Evolutionary conservation across 1,284 basidiomycete species (phyloP).

Genomic region (Xerocomus subilludens): DNA sequence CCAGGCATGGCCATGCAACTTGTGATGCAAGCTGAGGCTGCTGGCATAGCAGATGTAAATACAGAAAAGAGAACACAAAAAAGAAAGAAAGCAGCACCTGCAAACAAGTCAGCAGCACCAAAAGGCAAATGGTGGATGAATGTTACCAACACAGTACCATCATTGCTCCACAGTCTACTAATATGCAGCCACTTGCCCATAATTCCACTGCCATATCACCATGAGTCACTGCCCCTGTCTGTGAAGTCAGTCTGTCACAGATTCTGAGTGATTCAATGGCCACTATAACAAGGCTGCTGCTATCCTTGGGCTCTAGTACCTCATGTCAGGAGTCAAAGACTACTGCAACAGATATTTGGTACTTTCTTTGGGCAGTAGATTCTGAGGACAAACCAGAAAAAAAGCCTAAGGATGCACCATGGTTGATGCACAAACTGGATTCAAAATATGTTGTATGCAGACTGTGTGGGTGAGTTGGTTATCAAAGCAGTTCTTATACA

Average conservation of each 20-base stretch:
- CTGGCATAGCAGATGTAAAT: background rate
- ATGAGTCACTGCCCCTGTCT: background rate
- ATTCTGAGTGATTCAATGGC: background rate
- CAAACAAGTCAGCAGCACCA: background rate
- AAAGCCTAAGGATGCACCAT: background rate
- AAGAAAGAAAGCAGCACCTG: slow-evolving; percentile 7
- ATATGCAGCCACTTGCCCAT: background rate
- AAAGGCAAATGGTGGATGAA: background rate
- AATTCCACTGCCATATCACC: background rate
- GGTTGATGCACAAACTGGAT: background rate
- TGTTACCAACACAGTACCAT: background rate
- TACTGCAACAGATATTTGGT: background rate
- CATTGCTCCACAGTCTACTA: background rate
- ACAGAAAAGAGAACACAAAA: slow-evolving; percentile 1
- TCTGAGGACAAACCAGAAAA: background rate
- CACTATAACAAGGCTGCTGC: background rate
- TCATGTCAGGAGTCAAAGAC: background rate
- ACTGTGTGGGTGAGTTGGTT: background rate
- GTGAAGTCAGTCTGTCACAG: background rate
- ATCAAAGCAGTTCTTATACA: background rate
- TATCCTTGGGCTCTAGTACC: background rate
- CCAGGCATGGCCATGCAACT: too few relatives aligned
- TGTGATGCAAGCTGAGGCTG: background rate
- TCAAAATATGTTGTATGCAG: slow-evolving; percentile 1
- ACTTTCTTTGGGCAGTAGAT: slow-evolving; percentile 3